A percentile compares a stretch with the other conserved stretches of the same genome.
Evolutionary conservation across 2,329 filamentous ascomycete species (phyloP).

Genomic region (Cryphonectria nitschkei): DNA sequence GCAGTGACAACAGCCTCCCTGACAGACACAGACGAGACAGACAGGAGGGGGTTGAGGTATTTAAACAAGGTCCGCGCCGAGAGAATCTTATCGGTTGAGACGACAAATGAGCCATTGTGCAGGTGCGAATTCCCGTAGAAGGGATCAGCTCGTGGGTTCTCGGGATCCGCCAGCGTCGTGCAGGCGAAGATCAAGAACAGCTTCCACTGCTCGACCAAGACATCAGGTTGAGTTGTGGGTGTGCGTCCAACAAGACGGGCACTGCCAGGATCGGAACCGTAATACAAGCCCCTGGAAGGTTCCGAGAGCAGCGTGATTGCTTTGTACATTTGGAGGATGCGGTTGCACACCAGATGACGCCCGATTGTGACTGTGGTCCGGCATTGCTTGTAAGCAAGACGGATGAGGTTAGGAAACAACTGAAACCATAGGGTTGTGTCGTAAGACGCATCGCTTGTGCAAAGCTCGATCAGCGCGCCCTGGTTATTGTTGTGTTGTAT

Average conservation of each 20-base stretch:
- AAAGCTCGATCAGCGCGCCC: slow-evolving; percentile 88
- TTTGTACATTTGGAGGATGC: slow-evolving; percentile 91
- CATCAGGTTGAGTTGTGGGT: slow-evolving; percentile 76
- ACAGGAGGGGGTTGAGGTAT: slow-evolving; percentile 85
- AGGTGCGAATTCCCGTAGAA: slow-evolving; percentile 70
- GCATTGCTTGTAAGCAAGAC: slow-evolving; percentile 87
- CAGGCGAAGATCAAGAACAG: slow-evolving; percentile 96
- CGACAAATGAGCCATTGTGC: slow-evolving; percentile 76
- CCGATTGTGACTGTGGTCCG: slow-evolving; percentile 89
- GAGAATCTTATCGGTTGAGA: slow-evolving; percentile 75
- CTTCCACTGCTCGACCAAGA: slow-evolving; percentile 97
- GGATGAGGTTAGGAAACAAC: slow-evolving; percentile 92
- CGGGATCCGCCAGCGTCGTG: slow-evolving; percentile 87
- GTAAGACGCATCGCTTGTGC: slow-evolving; percentile 92
- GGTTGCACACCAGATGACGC: slow-evolving; percentile 88
- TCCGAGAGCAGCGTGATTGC: slow-evolving; percentile 81
- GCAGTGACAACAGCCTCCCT: slow-evolving; percentile 89
- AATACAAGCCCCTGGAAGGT: slow-evolving; percentile 65
- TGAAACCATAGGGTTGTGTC: slow-evolving; percentile 97
- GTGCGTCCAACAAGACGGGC: slow-evolving; percentile 56
- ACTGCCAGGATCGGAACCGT: slow-evolving; percentile 63
- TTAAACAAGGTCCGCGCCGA: slow-evolving; percentile 90
- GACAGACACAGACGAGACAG: slow-evolving; percentile 77
- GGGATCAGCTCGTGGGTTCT: slow-evolving; percentile 62
- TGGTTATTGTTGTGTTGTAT: slow-evolving; percentile 82